A percentile compares a stretch with the other conserved stretches of the same genome.
Conservation (phyloP, 257 asterid species). For the Fraxinus pennsylvanica region DNA sequence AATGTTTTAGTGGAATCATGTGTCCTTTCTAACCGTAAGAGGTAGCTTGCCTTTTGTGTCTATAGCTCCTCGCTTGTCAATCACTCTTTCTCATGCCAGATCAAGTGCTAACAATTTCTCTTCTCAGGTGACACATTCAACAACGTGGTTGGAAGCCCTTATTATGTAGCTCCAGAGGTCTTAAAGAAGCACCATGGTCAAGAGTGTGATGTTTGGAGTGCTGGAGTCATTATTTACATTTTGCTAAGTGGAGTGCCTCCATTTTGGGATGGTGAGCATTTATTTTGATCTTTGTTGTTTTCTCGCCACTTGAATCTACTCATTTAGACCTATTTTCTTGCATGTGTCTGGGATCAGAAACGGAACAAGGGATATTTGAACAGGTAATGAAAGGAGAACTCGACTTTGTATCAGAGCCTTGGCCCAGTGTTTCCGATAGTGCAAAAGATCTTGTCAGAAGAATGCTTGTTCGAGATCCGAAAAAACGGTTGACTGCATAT, state of each 20-base stretch:
- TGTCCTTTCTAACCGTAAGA: neutral
- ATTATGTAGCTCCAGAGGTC: conserved; percentile 71
- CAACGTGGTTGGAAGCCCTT: conserved; percentile 75
- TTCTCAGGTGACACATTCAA: conserved; percentile 50
- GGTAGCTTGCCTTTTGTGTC: neutral
- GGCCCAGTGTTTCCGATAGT: conserved; percentile 66
- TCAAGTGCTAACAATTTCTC: conserved; percentile 22
- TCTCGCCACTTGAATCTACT: neutral
- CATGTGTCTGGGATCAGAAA: conserved; percentile 42
- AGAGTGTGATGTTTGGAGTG: conserved; percentile 76
- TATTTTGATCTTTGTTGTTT: neutral
- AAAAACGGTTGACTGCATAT: conserved; percentile 58
- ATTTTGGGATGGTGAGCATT: conserved; percentile 60
- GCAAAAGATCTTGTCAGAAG: conserved; percentile 65
- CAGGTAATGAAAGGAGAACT: conserved; percentile 74
- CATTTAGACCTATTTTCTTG: conserved; percentile 9
- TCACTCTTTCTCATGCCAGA: conserved; percentile 11
- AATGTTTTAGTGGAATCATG: neutral
- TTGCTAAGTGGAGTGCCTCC: conserved; percentile 70
- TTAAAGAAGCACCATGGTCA: conserved; percentile 54
- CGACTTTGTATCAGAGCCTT: conserved; percentile 69
- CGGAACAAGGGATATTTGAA: conserved; percentile 69
- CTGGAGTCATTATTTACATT: conserved; percentile 68
- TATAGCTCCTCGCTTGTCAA: neutral
- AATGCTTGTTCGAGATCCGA: conserved; percentile 69